phyloP scores from a whole-genome alignment of 2,329 filamentous ascomycete species.

The Chaetomium globosum region DNA sequence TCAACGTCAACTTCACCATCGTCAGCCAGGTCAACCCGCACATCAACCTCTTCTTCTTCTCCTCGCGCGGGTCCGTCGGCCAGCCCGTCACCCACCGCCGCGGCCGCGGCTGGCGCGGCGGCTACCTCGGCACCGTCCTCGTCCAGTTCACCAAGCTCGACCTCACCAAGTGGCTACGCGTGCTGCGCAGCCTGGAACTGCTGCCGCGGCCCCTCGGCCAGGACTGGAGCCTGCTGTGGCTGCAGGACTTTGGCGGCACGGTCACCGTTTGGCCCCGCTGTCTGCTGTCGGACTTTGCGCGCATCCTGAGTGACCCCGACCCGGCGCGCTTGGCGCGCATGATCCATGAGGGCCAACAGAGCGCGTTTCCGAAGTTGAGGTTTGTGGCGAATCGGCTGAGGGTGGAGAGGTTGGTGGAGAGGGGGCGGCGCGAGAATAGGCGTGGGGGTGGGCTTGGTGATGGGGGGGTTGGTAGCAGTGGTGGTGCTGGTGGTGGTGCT shows the following conservation, averaged over 20 bases:
- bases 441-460: conserved; percentile 24
- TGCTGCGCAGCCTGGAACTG: conserved; percentile 87
- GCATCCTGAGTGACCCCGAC: conserved; percentile 84
- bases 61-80: conserved; percentile 85
- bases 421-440: conserved; percentile 58
- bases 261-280: conserved; percentile 96
- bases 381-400: conserved; percentile 88
- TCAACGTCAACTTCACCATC: conserved; percentile 98
- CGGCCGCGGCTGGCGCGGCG: conserved; percentile 92
- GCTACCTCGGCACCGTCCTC: conserved; percentile 86
- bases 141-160: conserved; percentile 97
- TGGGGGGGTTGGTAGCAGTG: neutral
- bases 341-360: conserved; percentile 88
- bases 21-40: conserved; percentile 90
- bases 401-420: conserved; percentile 71
- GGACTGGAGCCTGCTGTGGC: conserved; percentile 96
- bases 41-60: conserved; percentile 99
- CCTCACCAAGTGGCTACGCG: conserved; percentile 95
- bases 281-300: conserved; percentile 74
- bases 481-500: neutral
- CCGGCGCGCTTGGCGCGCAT: conserved; percentile 76
- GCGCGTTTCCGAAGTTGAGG: conserved; percentile 85
- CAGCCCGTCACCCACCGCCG: conserved; percentile 91
- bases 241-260: conserved; percentile 91
- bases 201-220: conserved; percentile 87